Percentiles rank a stretch among this genome's conserved stretches.
These are phyloP conservation scores for Boletus rex-veris DNA, from an alignment of 768 basidiomycete species.

Conservation along the genomic window DNA sequence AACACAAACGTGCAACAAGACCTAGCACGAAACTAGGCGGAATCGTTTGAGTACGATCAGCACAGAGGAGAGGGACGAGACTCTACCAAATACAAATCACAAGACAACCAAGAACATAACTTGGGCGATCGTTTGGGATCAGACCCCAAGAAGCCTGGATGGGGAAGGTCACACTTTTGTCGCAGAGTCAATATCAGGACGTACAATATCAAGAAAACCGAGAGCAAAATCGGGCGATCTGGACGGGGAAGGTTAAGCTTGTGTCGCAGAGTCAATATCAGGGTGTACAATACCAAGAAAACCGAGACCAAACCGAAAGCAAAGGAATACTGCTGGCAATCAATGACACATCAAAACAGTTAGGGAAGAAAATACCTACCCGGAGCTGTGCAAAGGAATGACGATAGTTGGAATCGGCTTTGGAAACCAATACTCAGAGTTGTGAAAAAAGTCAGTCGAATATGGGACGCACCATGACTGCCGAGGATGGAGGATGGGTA, in stretches of 20 bases:
- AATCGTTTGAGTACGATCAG: neutral
- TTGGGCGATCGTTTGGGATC: too few species aligned
- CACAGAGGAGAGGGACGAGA: neutral
- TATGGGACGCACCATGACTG: conserved; percentile 1
- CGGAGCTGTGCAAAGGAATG: conserved; percentile 7
- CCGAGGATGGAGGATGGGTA: neutral
- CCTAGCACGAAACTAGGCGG: neutral
- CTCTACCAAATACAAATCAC: conserved; percentile 6
- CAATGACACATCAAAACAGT: neutral
- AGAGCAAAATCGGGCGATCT: neutral
- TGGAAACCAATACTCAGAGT: neutral
- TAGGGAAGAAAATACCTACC: neutral
- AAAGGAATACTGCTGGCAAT: neutral
- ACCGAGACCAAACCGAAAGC: neutral
- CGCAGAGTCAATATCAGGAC: neutral
- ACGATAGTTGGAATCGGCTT: conserved; percentile 13
- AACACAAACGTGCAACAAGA: neutral
- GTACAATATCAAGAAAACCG: conserved; percentile 5
- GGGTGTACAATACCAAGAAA: conserved; percentile 5
- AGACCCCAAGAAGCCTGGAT: neutral
- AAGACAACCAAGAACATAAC: neutral
- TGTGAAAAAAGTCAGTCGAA: neutral
- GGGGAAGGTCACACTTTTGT: neutral
- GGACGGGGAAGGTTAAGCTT: neutral
- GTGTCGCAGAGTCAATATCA: neutral